Evolutionary conservation across 2,329 filamentous ascomycete genomes (phyloP), one percentile per base, ranked within the genome.

Genomic region (Claviceps sp.): DNA sequence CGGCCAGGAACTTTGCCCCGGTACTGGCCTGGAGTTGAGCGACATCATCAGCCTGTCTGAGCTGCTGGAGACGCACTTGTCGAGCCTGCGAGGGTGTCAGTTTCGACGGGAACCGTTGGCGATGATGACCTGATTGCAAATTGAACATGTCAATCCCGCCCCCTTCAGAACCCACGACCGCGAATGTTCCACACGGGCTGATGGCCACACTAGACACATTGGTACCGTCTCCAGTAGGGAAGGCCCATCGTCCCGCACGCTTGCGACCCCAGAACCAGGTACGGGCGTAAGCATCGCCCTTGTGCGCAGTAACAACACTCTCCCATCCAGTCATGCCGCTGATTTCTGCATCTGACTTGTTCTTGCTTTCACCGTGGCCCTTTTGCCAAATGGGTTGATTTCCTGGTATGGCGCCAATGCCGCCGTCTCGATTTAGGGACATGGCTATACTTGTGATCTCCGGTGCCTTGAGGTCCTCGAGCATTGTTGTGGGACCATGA

Each of bases 201-300:
- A 98, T 85, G 11, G 89, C 80, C 20, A 98, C 89, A 50, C 87
- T 91, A 57, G 85, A 80, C 54, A 95, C 91, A 61, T 89, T 79
- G n/a, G 81, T 78, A 18, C 80, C 79, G 67, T 98, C 93, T 42
- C 85, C 79, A 0, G 90, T 96, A 57, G 87, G 82, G 59, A 98
- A 88, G 0, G 87, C 85, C 93, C 93, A 98, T 56, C 93, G 78
- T 11, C 93, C 93, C 48, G 93, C 90, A 60, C 85, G 83, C 69
- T 94, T 96, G 52, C 89, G 84, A 5, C 91, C 93, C 90, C 93
- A 97, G 69, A 96, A 96, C 93, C 93, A 98, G 1, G 93, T 97
- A 50, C 93, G 81, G 18, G 89, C 93, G 63, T 80, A 87, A 45
- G 82, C 78, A 62, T 97, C 91, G 49, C 85, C 81, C 62, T 84